A percentile compares a stretch with the other conserved stretches of the same genome.
These are phyloP conservation scores for Aspergillus caelatus DNA, from an alignment of 2,329 filamentous ascomycete species.

Conservation along the genomic window DNA sequence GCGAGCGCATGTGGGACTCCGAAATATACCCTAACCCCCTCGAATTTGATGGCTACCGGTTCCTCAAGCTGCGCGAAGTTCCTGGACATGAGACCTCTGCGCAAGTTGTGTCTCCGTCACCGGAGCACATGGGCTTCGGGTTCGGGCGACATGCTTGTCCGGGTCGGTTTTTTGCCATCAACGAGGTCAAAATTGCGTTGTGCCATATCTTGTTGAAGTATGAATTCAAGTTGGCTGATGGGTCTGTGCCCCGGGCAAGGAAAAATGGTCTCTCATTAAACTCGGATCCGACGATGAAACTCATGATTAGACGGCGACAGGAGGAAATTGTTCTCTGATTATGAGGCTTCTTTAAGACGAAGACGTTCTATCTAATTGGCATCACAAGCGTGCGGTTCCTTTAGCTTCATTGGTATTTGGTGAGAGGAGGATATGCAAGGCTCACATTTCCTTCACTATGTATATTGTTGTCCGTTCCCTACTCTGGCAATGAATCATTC, in stretches of 20 bases:
- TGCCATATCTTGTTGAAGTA: slow-evolving; percentile 10
- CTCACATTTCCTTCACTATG: not conserved
- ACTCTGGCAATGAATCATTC: too few species aligned
- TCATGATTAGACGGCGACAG: not conserved
- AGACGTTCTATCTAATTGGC: not conserved
- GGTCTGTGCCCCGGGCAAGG: not conserved
- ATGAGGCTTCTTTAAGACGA: not conserved
- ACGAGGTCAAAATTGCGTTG: slow-evolving; percentile 4
- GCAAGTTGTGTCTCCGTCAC: slow-evolving; percentile 20
- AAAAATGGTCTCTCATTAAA: not conserved
- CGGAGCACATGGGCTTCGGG: slow-evolving; percentile 30
- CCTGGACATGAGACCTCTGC: slow-evolving; percentile 6
- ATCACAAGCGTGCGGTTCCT: not conserved
- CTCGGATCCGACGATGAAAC: not conserved
- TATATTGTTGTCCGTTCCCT: not conserved
- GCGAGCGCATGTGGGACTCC: slow-evolving; percentile 10
- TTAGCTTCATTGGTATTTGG: not conserved
- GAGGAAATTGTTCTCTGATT: not conserved
- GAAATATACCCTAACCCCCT: slow-evolving; percentile 5
- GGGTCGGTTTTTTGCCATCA: slow-evolving; percentile 9
- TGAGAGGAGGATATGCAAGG: rapidly evolving
- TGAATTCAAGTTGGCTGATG: not conserved
- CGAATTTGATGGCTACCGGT: slow-evolving; percentile 17
- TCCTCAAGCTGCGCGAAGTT: slow-evolving; percentile 12
- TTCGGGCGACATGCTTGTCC: slow-evolving; percentile 27